Evolutionary conservation across 176 grass and related monocot genomes (phyloP), one percentile per base, ranked within the genome.

Genomic region (Poa pratensis): DNA sequence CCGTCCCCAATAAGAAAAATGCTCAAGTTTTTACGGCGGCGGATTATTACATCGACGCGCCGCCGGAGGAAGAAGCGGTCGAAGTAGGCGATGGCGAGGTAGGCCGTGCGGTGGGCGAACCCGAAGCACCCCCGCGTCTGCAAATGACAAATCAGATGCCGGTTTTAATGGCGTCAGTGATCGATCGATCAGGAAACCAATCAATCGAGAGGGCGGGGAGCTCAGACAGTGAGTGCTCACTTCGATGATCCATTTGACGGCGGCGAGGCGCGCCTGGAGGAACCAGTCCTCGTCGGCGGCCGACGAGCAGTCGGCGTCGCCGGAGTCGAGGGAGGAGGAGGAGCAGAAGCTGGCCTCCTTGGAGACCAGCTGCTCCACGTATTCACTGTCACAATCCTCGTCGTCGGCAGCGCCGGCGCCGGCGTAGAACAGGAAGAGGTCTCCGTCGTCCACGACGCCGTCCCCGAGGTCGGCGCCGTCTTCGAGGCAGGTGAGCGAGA

Each of bases 1-100:
- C 18, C 37, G 69, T 22, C 6, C 78, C 77, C 55, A 58, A 69
- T 62, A 91, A 82, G 24, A 6, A 55, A 17, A 82, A 64, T n/a
- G 49, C 4, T 30, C 4, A 13, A 64, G 68, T 35, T 24, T 45
- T 70, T 72, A 34, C 55, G 37, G 18, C 57, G 50, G 85, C 18
- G 49, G n/a, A n/a, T 48, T 46, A 75, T 92, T 93, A 98, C 96
- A 82, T 98, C 96, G 32, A 96, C 89, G 86, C 83, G 86, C 87
- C 93, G 91, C 77, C 88, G 83, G 59, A 94, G 83, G 4, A 80
- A 92, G 90, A 96, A 98, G 72, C 89, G 88, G 84, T 98, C 96
- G 69, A 98, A 95, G 86, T 92, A 98, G 75, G 89, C 71, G 42
- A 96, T 84, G 5, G 96, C 96, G 37, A 95, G 84, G 81, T 94